Base-by-base conservation (phyloP, 768 basidiomycete species). In the Tephrocybe sp. region DNA sequence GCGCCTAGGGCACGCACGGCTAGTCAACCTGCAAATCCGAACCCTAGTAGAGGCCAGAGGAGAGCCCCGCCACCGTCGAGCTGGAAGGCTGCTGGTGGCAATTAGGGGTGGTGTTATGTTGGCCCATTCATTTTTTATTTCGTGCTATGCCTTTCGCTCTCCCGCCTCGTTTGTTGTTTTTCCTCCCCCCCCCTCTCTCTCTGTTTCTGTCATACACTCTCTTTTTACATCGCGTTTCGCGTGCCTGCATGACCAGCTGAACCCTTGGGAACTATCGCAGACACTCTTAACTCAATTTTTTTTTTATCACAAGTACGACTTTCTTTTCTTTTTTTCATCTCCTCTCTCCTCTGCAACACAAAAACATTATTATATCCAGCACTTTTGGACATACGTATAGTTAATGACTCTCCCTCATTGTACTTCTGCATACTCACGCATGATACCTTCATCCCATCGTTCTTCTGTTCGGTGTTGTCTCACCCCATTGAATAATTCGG, bases 51-150 rank as follows among this genome's bases (percentile, higher is more conserved):
- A 26, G 57, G 57, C 12, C 53, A 50, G 9, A 65, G 70, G 45
- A 72, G 62, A 40, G 68, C 69, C n/a, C 69, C 75, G 1, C 83
- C 84, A 8, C 83, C 84, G 11, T 85, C 84, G 30, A 85, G 84
- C 56, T 86, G 84, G 84, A 83, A 79, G 65, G 61, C 73, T 38
- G 7, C 3, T 39, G 68, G 68, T 23, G 50, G 45, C 1, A 8
- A 56, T 39, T 73, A 55, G 62, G n/a, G n/a, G n/a, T n/a, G n/a
- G n/a, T n/a, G 33, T 47, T 9, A 43, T 45, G 38, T 48, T 32
- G 54, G 51, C 58, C 37, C 30, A 23, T 58, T 45, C 36, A 30
- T 53, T 28, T 47, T 37, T 38, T 49, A 48, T 54, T 36, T 42
- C n/a, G n/a, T n/a, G n/a, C n/a, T n/a, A n/a, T n/a, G n/a, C n/a